Conservation (phyloP, 2,329 filamentous ascomycete genomes). For the Diplocarpon mali region DNA sequence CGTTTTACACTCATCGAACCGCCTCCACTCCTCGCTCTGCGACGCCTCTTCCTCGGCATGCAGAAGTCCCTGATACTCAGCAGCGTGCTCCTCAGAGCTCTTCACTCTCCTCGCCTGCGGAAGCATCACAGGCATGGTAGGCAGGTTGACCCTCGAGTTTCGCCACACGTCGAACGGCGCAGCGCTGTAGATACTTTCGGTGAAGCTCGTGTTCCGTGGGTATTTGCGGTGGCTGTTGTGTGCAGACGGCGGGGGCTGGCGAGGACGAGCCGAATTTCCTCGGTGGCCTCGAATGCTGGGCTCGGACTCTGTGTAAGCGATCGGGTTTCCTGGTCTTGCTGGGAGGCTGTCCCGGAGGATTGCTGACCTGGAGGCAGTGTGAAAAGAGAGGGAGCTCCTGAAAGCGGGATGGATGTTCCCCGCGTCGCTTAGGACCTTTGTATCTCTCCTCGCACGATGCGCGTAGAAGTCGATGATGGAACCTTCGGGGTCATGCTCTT, state of each 20-base stretch:
- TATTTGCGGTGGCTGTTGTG: neutral
- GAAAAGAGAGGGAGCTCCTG: constrained; percentile 3
- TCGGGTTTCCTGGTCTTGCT: neutral
- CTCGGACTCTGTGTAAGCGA: neutral
- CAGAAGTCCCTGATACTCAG: neutral
- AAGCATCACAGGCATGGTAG: neutral
- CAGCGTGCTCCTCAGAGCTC: neutral
- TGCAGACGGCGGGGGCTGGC: neutral
- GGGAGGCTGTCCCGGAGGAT: neutral
- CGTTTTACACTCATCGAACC: neutral
- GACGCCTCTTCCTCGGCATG: neutral
- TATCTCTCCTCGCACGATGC: neutral
- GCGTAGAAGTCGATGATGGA: constrained; percentile 13
- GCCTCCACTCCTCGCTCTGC: neutral
- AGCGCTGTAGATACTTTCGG: constrained; percentile 1
- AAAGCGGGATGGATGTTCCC: constrained; percentile 11
- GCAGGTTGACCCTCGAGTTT: neutral
- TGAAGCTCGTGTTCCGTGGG: neutral
- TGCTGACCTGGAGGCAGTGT: neutral
- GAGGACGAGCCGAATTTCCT: neutral
- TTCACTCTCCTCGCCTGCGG: neutral
- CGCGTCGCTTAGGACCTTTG: neutral
- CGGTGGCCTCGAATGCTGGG: neutral
- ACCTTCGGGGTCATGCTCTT: constrained; percentile 10
- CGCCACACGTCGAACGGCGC: neutral